Evolutionary conservation across 345 rosid species (phyloP).

Genomic region (Brassica nigra): DNA sequence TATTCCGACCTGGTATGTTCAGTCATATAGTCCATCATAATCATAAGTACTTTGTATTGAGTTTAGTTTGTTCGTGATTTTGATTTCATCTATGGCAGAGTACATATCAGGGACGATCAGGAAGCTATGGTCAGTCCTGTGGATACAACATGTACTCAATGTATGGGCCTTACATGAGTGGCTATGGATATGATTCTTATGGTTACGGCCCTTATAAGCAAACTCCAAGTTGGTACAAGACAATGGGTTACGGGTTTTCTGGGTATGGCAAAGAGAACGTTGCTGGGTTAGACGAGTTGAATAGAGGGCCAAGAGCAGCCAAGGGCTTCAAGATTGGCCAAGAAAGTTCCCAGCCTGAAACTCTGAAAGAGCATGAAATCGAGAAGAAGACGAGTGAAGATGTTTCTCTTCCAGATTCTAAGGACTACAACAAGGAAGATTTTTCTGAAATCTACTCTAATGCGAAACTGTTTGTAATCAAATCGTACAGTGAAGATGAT

Average conservation of each 20-base stretch:
- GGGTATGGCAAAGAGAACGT: conserved; percentile 66
- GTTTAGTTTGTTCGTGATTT: background rate
- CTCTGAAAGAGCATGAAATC: background rate
- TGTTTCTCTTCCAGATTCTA: conserved; percentile 40
- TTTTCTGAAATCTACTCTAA: conserved; percentile 55
- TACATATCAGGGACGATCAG: conserved; percentile 47
- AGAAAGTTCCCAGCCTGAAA: conserved; percentile 32
- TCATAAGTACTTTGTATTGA: background rate
- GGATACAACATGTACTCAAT: conserved; percentile 53
- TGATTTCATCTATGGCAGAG: conserved; percentile 26
- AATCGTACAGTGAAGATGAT: conserved; percentile 84
- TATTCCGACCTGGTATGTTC: conserved; percentile 48
- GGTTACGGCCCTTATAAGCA: conserved; percentile 59
- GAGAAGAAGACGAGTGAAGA: conserved; percentile 27
- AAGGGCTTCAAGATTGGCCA: conserved; percentile 55
- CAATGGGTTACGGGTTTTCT: conserved; percentile 38
- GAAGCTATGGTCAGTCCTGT: conserved; percentile 48
- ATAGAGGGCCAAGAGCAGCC: conserved; percentile 75
- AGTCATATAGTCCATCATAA: background rate
- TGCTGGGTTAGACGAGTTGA: conserved; percentile 76
- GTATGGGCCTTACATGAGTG: conserved; percentile 54
- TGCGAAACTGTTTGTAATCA: conserved; percentile 70
- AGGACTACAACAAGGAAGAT: conserved; percentile 55
- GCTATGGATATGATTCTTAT: conserved; percentile 55
- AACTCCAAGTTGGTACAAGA: conserved; percentile 61